These are phyloP conservation scores for Toxicodendron radicans DNA, from an alignment of 345 rosid genomes.

Conservation along the genomic window DNA sequence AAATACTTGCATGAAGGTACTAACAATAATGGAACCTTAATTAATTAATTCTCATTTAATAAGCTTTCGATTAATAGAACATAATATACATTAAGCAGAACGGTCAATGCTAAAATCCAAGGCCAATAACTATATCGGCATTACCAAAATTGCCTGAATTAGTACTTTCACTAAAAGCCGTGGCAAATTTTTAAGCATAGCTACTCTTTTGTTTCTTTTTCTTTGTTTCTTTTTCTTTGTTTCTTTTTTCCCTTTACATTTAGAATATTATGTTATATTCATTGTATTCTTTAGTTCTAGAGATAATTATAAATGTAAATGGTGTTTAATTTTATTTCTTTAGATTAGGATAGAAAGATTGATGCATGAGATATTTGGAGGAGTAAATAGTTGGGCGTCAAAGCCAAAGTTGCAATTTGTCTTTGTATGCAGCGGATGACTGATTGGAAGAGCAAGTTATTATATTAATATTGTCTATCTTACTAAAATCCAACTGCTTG, in stretches of 20 bases:
- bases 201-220: neutral
- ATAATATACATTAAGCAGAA: too few species aligned
- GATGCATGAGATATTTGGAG: constrained; percentile 8
- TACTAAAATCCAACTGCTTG: constrained; percentile 35
- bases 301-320: too few species aligned
- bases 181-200: neutral
- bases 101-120: constrained; percentile 1
- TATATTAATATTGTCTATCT: constrained; percentile 17
- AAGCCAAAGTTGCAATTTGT: constrained; percentile 39
- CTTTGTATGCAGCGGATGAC: constrained; percentile 21
- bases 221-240: neutral
- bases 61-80: too few species aligned
- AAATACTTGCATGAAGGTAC: too few species aligned
- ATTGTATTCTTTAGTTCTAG: too few species aligned
- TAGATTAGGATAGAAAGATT: constrained; percentile 1
- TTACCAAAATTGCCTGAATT: neutral
- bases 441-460: constrained; percentile 26
- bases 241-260: neutral
- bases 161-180: neutral
- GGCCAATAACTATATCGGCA: constrained; percentile 6
- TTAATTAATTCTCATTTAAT: too few species aligned
- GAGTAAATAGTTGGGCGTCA: constrained; percentile 33
- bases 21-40: too few species aligned
- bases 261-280: too few species aligned
- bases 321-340: neutral